Conservation (phyloP, 169 alveolate genomes). For the Plasmodium gaboni region DNA sequence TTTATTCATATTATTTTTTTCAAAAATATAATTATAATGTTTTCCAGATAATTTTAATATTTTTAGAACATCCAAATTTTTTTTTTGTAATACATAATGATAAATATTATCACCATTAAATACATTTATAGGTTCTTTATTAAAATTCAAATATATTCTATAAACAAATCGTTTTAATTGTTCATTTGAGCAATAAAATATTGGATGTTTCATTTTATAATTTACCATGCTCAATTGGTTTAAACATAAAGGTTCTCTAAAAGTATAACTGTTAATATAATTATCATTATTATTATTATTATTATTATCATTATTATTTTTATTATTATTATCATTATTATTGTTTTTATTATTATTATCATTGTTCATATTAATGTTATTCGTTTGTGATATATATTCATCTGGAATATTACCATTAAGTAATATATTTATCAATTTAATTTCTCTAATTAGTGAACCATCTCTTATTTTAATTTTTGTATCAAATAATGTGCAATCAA, state of each 20-base stretch:
- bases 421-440: not conserved
- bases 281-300: not conserved
- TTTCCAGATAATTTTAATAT: conserved; percentile 73
- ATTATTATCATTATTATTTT: not conserved
- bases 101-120: conserved; percentile 80
- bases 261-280: not conserved
- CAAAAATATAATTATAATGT: conserved; percentile 59
- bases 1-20: conserved; percentile 60
- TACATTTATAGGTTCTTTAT: conserved; percentile 77
- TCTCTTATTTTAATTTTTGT: conserved; percentile 2
- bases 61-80: conserved; percentile 72
- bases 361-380: not conserved
- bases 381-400: too few relatives aligned
- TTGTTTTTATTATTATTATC: not conserved
- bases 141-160: conserved; percentile 74
- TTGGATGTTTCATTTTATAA: conserved; percentile 62
- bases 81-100: conserved; percentile 80
- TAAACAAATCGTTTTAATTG: conserved; percentile 23
- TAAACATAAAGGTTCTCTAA: not conserved
- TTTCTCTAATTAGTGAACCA: conserved; percentile 76
- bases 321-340: not conserved
- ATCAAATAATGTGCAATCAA: conserved; percentile 79
- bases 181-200: conserved; percentile 70
- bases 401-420: too few relatives aligned
- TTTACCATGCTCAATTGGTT: not conserved